Evolutionary conservation across 1,284 basidiomycete species (phyloP).

Genomic region (Caloboletus inedulis): DNA sequence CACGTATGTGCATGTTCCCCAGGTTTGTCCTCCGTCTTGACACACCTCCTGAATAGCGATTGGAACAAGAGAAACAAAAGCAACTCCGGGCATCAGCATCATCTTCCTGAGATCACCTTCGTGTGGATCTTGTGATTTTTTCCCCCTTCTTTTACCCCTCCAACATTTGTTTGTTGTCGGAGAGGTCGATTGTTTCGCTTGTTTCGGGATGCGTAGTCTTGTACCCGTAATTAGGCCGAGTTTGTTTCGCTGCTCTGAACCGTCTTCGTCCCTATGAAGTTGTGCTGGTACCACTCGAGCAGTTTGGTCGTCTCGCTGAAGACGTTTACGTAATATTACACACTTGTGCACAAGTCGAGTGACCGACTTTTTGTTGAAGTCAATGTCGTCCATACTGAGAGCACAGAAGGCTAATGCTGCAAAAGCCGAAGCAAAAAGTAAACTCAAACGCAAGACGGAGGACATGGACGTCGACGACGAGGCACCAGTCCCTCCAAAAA

Average conservation of each 20-base stretch:
- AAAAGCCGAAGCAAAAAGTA: conserved; percentile 45
- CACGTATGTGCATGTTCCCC: conserved; percentile 54
- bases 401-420: conserved; percentile 57
- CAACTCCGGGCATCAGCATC: conserved; percentile 53
- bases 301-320: not conserved
- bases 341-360: not conserved
- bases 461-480: conserved; percentile 51
- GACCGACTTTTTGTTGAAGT: not conserved
- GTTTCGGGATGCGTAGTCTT: conserved; percentile 10
- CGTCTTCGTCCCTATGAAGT: not conserved
- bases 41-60: conserved; percentile 47
- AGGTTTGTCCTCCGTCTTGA: conserved; percentile 12
- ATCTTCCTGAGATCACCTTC: conserved; percentile 22
- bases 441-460: conserved; percentile 62
- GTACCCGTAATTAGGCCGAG: conserved; percentile 6
- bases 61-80: conserved; percentile 88
- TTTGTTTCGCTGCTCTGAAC: conserved; percentile 1
- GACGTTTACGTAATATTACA: conserved; percentile 21
- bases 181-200: conserved; percentile 4
- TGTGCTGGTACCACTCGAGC: not conserved
- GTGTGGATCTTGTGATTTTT: not conserved
- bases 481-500: conserved; percentile 42
- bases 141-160: not conserved
- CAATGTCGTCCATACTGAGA: conserved; percentile 69
- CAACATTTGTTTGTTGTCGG: conserved; percentile 4